Evolutionary conservation across 2,329 filamentous ascomycete genomes (phyloP).

Genomic region (Alternaria infectoria): DNA sequence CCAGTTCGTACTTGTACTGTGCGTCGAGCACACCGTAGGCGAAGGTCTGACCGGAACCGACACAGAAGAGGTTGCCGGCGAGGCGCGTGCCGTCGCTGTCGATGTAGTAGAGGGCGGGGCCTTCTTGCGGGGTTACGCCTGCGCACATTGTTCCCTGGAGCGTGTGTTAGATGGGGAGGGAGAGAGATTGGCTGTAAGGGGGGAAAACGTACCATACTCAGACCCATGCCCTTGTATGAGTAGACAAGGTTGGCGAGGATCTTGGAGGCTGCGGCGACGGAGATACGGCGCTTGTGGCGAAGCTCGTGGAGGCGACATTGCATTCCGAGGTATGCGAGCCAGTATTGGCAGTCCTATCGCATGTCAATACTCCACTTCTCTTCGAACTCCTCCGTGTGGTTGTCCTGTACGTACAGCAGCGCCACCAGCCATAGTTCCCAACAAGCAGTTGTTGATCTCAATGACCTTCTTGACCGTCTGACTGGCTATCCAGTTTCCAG

Average conservation of each 20-base stretch:
- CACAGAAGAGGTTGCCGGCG: constrained; percentile 94
- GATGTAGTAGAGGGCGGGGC: constrained; percentile 98
- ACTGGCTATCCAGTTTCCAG: constrained; percentile 98
- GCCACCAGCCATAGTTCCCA: constrained; percentile 98
- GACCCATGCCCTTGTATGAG: constrained; percentile 97
- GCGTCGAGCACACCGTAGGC: constrained; percentile 97
- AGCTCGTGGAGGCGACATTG: constrained; percentile 99
- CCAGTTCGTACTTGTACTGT: constrained; percentile 89
- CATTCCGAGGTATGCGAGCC: constrained; percentile 98
- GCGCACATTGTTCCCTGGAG: constrained; percentile 90
- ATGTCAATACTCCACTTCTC: constrained; percentile 18
- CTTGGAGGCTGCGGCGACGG: constrained; percentile 95
- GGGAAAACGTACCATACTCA: constrained; percentile 74
- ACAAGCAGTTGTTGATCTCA: constrained; percentile 91
- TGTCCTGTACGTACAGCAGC: constrained; percentile 67
- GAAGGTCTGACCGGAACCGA: constrained; percentile 97
- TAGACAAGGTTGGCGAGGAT: constrained; percentile 98
- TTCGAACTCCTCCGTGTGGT: neutral
- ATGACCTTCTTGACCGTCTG: constrained; percentile 99
- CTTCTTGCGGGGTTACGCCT: constrained; percentile 92
- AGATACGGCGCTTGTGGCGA: constrained; percentile 98
- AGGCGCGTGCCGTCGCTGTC: constrained; percentile 95
- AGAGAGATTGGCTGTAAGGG: neutral
- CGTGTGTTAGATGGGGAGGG: constrained; percentile 9
- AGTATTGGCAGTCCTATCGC: constrained; percentile 94